These are phyloP conservation scores for Leptomonas seymouri DNA, from an alignment of 208 protist species.

Conservation along the genomic window DNA sequence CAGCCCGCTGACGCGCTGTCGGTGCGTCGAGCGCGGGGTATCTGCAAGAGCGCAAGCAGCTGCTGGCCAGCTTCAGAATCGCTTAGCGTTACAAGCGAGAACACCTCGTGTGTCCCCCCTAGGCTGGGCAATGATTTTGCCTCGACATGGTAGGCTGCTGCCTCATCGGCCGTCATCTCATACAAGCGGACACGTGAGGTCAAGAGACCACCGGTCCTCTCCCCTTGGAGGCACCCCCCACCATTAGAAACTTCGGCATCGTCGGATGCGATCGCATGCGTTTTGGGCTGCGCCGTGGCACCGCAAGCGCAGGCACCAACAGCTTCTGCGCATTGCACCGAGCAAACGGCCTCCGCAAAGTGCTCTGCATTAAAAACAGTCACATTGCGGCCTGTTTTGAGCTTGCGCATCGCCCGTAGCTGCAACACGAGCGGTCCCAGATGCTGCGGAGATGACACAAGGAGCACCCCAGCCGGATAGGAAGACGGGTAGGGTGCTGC, in stretches of 20 bases:
- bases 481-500: constrained; percentile 7
- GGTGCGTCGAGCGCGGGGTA: neutral
- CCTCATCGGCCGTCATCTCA: neutral
- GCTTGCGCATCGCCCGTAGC: constrained; percentile 26
- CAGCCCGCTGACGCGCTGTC: neutral
- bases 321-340: neutral
- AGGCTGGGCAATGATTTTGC: neutral
- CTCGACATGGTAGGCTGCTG: neutral
- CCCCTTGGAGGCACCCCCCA: too few relatives aligned
- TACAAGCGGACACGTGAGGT: neutral
- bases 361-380: constrained; percentile 40
- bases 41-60: constrained; percentile 16
- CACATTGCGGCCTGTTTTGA: constrained; percentile 54
- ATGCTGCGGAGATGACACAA: constrained; percentile 33
- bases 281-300: too few relatives aligned
- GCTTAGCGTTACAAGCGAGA: constrained; percentile 6
- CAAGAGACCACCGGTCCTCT: neutral
- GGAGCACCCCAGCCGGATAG: constrained; percentile 48
- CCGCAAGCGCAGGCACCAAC: too few relatives aligned
- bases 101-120: neutral
- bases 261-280: too few relatives aligned
- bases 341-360: constrained; percentile 10
- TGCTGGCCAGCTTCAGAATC: constrained; percentile 1
- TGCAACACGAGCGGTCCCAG: constrained; percentile 37
- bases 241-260: too few relatives aligned